Percentiles rank a stretch among this genome's conserved stretches.
Conservation (phyloP, 179 eudicot genomes). For the Heliamphora ciliata region DNA sequence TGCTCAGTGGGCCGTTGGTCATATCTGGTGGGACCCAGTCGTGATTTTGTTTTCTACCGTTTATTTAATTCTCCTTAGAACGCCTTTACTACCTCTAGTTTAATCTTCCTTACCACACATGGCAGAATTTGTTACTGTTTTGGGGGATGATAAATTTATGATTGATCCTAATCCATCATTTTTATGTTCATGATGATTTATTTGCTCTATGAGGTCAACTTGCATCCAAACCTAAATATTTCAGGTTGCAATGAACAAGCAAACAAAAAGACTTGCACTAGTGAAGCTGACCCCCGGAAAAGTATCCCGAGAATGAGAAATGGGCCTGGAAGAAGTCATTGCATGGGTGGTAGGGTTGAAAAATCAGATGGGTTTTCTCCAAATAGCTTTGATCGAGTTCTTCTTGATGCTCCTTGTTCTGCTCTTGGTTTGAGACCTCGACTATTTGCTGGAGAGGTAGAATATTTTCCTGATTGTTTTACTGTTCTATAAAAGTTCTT, state of each 20-base stretch:
- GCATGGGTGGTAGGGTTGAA: conserved; percentile 67
- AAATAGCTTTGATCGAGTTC: conserved; percentile 84
- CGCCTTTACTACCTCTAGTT: background rate
- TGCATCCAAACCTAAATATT: conserved; percentile 17
- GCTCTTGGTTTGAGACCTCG: conserved; percentile 96
- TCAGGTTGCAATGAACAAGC: conserved; percentile 25
- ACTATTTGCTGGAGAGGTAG: conserved; percentile 67
- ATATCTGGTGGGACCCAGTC: too few relatives aligned
- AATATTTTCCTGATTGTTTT: background rate
- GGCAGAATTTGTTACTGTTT: background rate
- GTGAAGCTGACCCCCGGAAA: conserved; percentile 29
- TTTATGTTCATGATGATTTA: background rate
- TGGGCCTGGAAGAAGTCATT: conserved; percentile 52
- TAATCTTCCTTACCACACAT: background rate
- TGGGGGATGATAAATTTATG: background rate
- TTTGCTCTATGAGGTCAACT: background rate
- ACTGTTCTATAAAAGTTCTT: background rate
- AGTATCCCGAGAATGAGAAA: conserved; percentile 37
- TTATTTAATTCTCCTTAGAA: too few relatives aligned
- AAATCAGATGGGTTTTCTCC: conserved; percentile 73
- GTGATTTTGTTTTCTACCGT: too few relatives aligned
- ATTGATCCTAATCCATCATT: background rate
- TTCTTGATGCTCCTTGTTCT: conserved; percentile 97
- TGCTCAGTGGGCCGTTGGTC: too few relatives aligned
- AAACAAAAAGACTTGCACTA: conserved; percentile 19